phyloP scores from a whole-genome alignment of 2,329 filamentous ascomycete species.

The Tolypocladium ovalisporum region DNA sequence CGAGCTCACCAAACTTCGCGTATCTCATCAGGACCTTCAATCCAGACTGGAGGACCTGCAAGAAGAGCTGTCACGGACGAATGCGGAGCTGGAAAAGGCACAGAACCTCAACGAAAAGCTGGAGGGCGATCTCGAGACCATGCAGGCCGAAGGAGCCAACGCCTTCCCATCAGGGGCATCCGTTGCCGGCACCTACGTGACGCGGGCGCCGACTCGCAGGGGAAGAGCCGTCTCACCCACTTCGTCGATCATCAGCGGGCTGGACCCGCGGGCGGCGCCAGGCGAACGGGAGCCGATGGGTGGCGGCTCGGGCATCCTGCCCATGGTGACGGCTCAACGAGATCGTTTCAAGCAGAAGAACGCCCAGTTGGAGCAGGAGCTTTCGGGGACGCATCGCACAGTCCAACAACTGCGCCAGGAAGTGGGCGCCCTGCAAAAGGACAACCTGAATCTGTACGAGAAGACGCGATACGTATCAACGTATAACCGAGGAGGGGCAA shows the following conservation, averaged over 20 bases:
- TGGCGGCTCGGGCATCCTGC: constrained; percentile 76
- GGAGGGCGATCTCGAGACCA: constrained; percentile 79
- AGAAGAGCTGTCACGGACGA: constrained; percentile 72
- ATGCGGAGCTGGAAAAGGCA: constrained; percentile 75
- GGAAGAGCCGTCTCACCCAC: constrained; percentile 73
- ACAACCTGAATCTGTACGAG: constrained; percentile 92
- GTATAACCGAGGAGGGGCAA: constrained; percentile 64
- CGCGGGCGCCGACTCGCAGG: constrained; percentile 47
- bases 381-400: constrained; percentile 71
- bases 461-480: constrained; percentile 95
- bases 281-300: constrained; percentile 52
- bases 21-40: constrained; percentile 89
- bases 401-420: constrained; percentile 84
- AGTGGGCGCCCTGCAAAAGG: constrained; percentile 83
- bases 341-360: constrained; percentile 98
- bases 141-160: constrained; percentile 78
- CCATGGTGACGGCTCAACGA: constrained; percentile 96
- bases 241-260: constrained; percentile 96
- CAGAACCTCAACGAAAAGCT: constrained; percentile 78
- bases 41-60: constrained; percentile 68
- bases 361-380: constrained; percentile 75
- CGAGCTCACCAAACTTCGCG: constrained; percentile 82
- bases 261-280: constrained; percentile 53
- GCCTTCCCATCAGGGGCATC: constrained; percentile 83
- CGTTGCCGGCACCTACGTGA: constrained; percentile 82